Percentiles rank a stretch among this genome's conserved stretches.
Conservation (phyloP, 2,329 filamentous ascomycete species). For the Phialemonium atrogriseum region DNA sequence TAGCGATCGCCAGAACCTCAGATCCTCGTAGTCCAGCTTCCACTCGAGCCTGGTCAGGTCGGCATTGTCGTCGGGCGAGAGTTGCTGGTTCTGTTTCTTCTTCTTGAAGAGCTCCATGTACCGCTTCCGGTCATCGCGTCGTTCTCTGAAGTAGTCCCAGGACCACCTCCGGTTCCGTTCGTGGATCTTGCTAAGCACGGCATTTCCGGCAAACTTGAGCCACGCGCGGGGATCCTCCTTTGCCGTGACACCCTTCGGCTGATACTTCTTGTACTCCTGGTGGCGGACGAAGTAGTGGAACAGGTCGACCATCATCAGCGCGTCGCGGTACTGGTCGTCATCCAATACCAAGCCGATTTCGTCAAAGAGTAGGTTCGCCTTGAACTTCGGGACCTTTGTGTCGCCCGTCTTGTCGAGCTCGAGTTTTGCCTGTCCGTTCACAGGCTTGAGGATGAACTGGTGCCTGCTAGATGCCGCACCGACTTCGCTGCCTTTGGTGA, state of each 20-base stretch:
- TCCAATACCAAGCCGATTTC: conserved; percentile 97
- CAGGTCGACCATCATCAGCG: conserved; percentile 93
- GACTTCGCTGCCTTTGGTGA: conserved; percentile 59
- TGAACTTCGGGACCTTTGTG: conserved; percentile 71
- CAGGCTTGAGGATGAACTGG: conserved; percentile 93
- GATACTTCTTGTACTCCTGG: conserved; percentile 90
- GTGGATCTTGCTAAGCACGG: conserved; percentile 88
- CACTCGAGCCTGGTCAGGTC: conserved; percentile 71
- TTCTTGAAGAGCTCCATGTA: conserved; percentile 98
- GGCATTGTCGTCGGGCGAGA: conserved; percentile 61
- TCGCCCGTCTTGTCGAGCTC: conserved; percentile 92
- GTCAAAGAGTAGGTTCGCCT: conserved; percentile 86
- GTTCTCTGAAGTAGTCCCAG: conserved; percentile 91
- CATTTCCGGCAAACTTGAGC: conserved; percentile 84
- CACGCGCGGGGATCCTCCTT: conserved; percentile 90
- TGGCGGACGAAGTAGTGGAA: conserved; percentile 98
- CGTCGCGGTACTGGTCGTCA: conserved; percentile 94
- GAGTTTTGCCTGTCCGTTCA: conserved; percentile 89
- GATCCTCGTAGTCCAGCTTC: conserved; percentile 87
- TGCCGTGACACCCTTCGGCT: conserved; percentile 71
- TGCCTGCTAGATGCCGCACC: conserved; percentile 42
- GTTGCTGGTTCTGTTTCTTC: conserved; percentile 65
- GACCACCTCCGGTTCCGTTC: conserved; percentile 90
- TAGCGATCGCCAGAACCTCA: conserved; percentile 93
- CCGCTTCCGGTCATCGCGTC: conserved; percentile 75